Conservation (phyloP, 208 protist genomes). For the Leishmania martiniquensis region DNA sequence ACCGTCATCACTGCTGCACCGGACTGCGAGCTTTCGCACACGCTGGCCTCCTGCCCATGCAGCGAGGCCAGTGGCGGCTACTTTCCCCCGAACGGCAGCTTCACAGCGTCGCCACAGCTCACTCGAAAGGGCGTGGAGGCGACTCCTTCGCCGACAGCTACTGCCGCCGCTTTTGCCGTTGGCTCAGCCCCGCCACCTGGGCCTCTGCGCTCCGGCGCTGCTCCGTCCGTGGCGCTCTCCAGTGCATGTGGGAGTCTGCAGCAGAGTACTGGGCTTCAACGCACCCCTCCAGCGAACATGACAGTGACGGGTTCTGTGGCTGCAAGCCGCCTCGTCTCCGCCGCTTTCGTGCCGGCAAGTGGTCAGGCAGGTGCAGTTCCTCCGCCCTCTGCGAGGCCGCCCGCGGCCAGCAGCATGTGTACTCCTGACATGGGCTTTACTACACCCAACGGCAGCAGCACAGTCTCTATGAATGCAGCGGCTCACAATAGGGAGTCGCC, state of each 20-base stretch:
- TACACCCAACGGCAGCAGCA: background rate
- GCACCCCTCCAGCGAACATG: background rate
- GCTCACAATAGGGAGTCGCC: background rate
- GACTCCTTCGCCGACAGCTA: background rate
- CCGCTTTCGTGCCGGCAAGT: background rate
- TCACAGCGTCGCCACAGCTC: background rate
- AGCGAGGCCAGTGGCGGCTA: background rate
- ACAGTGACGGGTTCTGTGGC: background rate
- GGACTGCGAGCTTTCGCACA: no score
- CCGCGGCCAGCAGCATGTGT: background rate
- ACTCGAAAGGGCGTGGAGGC: background rate
- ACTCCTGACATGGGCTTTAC: background rate
- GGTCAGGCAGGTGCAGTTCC: background rate
- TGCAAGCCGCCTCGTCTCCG: background rate
- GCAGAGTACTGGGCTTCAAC: background rate
- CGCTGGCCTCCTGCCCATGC: background rate
- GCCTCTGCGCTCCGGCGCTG: background rate
- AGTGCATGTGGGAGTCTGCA: background rate
- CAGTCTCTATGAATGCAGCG: background rate
- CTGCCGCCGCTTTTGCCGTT: background rate
- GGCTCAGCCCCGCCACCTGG: background rate
- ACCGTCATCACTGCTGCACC: background rate
- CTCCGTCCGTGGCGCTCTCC: background rate
- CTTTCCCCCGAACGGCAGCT: background rate
- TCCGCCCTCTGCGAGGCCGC: background rate